Evolutionary conservation across 345 rosid species (phyloP).

Genomic region (Populus simonii): DNA sequence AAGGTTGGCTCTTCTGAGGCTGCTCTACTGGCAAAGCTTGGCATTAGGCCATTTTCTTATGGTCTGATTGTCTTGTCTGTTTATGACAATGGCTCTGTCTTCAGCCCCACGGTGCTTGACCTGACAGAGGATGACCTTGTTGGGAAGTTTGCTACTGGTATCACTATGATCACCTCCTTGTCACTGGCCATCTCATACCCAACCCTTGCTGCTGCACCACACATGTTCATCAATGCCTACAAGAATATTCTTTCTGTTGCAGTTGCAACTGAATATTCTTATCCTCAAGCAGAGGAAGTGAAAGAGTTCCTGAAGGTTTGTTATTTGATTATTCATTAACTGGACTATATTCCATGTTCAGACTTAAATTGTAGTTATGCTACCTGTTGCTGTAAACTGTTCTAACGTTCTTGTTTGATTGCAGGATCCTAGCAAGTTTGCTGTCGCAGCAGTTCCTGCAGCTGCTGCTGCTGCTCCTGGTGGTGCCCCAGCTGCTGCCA

Average conservation of each 20-base stretch:
- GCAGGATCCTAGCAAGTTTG: constrained; percentile 87
- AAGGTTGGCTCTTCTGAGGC: constrained; percentile 98
- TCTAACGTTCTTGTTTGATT: neutral
- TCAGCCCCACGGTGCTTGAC: constrained; percentile 81
- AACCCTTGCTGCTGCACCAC: constrained; percentile 80
- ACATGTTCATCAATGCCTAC: constrained; percentile 88
- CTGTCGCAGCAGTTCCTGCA: constrained; percentile 43
- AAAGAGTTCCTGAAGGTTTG: constrained; percentile 78
- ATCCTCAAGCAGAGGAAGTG: constrained; percentile 76
- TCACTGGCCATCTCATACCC: constrained; percentile 85
- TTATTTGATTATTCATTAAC: neutral
- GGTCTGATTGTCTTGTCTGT: constrained; percentile 74
- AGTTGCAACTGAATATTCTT: constrained; percentile 67
- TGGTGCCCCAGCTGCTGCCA: constrained; percentile 36
- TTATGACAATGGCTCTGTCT: constrained; percentile 83
- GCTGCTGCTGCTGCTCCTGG: constrained; percentile 26
- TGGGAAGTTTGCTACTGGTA: constrained; percentile 72
- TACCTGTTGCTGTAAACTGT: neutral
- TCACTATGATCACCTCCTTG: constrained; percentile 65
- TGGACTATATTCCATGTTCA: neutral
- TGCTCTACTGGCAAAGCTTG: constrained; percentile 81
- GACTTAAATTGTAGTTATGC: neutral
- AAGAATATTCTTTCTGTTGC: constrained; percentile 76
- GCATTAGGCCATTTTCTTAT: constrained; percentile 89
- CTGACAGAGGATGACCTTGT: constrained; percentile 78